These are phyloP conservation scores for Lentinula detonsa DNA, from an alignment of 768 basidiomycete species.

Conservation along the genomic window DNA sequence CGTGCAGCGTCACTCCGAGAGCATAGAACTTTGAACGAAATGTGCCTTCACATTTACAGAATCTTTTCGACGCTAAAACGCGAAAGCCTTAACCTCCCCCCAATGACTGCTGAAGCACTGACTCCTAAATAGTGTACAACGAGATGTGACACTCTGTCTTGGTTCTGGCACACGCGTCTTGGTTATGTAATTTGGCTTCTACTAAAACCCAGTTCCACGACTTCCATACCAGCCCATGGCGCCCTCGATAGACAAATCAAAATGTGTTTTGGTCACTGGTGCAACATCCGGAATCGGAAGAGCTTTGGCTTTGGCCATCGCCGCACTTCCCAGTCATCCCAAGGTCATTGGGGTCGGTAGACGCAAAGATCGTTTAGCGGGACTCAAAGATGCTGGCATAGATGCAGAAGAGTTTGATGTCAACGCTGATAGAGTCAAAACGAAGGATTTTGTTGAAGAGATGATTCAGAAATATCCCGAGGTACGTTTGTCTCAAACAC, in stretches of 20 bases:
- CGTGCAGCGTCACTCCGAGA: too few species aligned
- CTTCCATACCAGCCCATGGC: not conserved
- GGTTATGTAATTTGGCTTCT: too few species aligned
- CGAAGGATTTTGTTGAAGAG: constrained; percentile 35
- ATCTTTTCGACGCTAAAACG: too few species aligned
- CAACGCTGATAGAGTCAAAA: constrained; percentile 24
- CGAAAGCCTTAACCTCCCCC: too few species aligned
- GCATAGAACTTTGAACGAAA: too few species aligned
- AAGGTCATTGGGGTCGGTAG: constrained; percentile 46
- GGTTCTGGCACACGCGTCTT: too few species aligned
- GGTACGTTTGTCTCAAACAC: constrained; percentile 21
- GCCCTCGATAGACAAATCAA: constrained; percentile 36
- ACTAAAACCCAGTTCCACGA: not conserved
- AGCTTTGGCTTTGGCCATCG: constrained; percentile 44
- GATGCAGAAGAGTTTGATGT: constrained; percentile 40
- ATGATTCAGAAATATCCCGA: constrained; percentile 42
- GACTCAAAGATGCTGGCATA: constrained; percentile 34
- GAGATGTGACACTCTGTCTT: too few species aligned
- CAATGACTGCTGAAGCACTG: too few species aligned
- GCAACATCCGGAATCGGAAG: constrained; percentile 57
- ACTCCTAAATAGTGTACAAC: too few species aligned
- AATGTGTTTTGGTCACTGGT: constrained; percentile 49
- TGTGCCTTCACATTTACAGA: too few species aligned
- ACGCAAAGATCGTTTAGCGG: constrained; percentile 46
- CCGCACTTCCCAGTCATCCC: constrained; percentile 39